Evolutionary conservation across 345 rosid genomes (phyloP).

Genomic region (Linum lewisii): DNA sequence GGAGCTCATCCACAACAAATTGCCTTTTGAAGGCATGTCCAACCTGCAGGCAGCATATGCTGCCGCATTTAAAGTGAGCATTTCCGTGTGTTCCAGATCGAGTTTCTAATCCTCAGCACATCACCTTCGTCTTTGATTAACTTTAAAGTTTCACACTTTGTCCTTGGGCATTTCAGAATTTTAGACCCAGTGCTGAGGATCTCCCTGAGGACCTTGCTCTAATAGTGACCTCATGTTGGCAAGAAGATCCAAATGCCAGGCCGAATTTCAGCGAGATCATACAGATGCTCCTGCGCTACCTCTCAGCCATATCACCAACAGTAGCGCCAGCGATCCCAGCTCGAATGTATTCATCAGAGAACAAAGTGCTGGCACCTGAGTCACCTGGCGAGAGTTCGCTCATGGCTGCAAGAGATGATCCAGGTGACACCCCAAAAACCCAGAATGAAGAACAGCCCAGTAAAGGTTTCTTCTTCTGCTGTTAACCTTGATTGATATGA

Average conservation of each 20-base stretch:
- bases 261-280: slow-evolving; percentile 80
- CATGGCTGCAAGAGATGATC: slow-evolving; percentile 51
- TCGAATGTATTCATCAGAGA: slow-evolving; percentile 39
- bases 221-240: slow-evolving; percentile 94
- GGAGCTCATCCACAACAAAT: slow-evolving; percentile 91
- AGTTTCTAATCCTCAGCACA: too few species aligned
- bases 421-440: slow-evolving; percentile 35
- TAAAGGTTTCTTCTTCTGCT: slow-evolving; percentile 71
- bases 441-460: slow-evolving; percentile 33
- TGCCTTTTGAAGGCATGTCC: slow-evolving; percentile 99
- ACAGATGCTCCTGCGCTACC: slow-evolving; percentile 67
- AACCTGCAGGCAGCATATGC: slow-evolving; percentile 99
- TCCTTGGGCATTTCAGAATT: slow-evolving; percentile 38
- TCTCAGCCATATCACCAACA: slow-evolving; percentile 41
- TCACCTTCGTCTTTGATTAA: not conserved
- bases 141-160: not conserved
- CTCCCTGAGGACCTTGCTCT: slow-evolving; percentile 66
- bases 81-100: not conserved
- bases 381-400: slow-evolving; percentile 85
- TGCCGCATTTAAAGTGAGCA: slow-evolving; percentile 88
- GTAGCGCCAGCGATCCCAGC: slow-evolving; percentile 47
- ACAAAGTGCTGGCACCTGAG: slow-evolving; percentile 64
- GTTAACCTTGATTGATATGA: slow-evolving; percentile 20
- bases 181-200: slow-evolving; percentile 75
- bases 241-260: slow-evolving; percentile 83